Conservation (phyloP, 805 yeast genomes). For the Maudiozyma turicensis region DNA sequence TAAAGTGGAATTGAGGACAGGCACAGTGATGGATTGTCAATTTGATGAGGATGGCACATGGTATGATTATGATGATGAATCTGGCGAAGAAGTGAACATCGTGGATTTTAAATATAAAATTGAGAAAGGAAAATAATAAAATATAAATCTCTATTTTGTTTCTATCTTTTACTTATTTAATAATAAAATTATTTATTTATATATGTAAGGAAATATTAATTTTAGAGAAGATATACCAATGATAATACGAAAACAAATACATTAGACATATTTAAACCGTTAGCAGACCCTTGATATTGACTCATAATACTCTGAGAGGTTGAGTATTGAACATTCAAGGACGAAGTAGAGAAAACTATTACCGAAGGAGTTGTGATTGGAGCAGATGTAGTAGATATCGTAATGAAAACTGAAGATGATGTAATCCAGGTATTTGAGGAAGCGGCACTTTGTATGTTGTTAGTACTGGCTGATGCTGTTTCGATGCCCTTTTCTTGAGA, state of each 20-base stretch:
- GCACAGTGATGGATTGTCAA: conserved; percentile 19
- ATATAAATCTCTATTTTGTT: background rate
- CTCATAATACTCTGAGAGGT: background rate
- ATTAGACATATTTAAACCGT: background rate
- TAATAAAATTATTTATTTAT: too few relatives aligned
- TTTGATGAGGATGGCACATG: conserved; percentile 74
- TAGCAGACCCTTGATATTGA: background rate
- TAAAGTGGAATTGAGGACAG: conserved; percentile 15
- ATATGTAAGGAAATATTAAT: background rate
- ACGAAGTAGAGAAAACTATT: too few relatives aligned
- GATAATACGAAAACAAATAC: background rate
- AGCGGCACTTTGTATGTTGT: too few relatives aligned
- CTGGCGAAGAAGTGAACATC: conserved; percentile 69
- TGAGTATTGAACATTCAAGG: too few relatives aligned
- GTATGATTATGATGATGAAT: conserved; percentile 90
- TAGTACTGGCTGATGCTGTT: too few relatives aligned
- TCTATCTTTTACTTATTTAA: background rate
- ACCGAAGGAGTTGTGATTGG: too few relatives aligned
- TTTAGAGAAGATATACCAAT: background rate
- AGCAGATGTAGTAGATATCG: too few relatives aligned
- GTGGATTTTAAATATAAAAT: conserved; percentile 66
- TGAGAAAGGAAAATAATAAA: conserved; percentile 24
- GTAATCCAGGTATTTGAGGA: too few relatives aligned
- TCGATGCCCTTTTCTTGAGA: too few relatives aligned
- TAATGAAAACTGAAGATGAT: too few relatives aligned